Evolutionary conservation across 176 grass and related monocot species (phyloP).

Genomic region (Triticum dicoccoides): DNA sequence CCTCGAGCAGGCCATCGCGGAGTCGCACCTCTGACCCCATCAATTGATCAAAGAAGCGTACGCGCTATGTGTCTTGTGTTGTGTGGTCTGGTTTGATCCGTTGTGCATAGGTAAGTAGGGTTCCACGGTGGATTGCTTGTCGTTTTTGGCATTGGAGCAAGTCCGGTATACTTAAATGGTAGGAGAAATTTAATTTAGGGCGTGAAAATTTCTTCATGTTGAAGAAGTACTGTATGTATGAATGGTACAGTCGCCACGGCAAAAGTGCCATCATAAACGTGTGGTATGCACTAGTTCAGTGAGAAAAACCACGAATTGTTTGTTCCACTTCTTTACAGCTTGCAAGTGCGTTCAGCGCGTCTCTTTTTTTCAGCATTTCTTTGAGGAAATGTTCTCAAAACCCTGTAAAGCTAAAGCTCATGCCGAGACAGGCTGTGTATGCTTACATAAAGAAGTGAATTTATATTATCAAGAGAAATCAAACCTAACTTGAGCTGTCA

Average conservation of each 20-base stretch:
- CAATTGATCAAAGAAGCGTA: neutral
- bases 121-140: conserved; percentile 41
- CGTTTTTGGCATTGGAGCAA: conserved; percentile 52
- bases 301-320: conserved; percentile 12
- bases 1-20: conserved; percentile 56
- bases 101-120: conserved; percentile 38
- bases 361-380: neutral
- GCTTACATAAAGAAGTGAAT: neutral
- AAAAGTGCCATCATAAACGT: conserved; percentile 13
- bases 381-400: neutral
- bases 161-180: conserved; percentile 38
- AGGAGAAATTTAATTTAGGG: conserved; percentile 29
- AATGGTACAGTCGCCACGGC: conserved; percentile 19
- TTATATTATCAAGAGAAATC: neutral
- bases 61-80: neutral
- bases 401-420: neutral
- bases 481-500: neutral
- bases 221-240: neutral
- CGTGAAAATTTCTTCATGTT: conserved; percentile 2
- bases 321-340: neutral
- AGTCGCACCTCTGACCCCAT: conserved; percentile 21
- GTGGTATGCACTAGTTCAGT: conserved; percentile 19
- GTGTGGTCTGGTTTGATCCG: neutral
- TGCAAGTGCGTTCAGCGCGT: neutral
- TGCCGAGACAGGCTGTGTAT: neutral